Evolutionary conservation across 2,329 filamentous ascomycete genomes (phyloP), one percentile per base, ranked within the genome.

Genomic region (Fonsecaea multimorphosa): DNA sequence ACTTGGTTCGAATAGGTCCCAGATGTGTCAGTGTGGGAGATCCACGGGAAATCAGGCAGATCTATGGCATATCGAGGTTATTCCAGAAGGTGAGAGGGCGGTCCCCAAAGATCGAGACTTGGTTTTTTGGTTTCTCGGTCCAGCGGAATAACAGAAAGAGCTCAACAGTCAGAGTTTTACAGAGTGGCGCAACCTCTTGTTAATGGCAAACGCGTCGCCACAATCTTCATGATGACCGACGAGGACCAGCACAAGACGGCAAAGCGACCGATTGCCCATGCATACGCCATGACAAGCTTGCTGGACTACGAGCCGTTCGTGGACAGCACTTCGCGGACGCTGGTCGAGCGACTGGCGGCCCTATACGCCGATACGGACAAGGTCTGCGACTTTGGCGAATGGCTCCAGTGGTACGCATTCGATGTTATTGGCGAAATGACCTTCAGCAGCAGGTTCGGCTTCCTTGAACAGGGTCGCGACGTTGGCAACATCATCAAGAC

Each of bases 181-280:
- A 44, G 61, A 24, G 63, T 65, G 12, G 61, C 61, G 9, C 61
- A 63, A n/a, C 58, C 58, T 29, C 29, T 62, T 1, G 38, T 61
- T 16, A 87, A 89, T 66, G 91, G 91, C 22, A 83, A 85, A 67
- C 83, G 85, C 1, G 82, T 92, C 0, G 85, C 86, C 31, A 91
- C 89, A 1, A 84, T 94, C n/a, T 93, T 94, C 80, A 90, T 87
- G 74, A 91, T 90, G 0, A 87, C 85, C 7, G 87, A 91, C 75
- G 90, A 93, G 44, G 44, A 64, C 11, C 93, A 91, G 77, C 91
- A 94, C 75, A 86, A 89, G 40, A 86, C 88, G 72, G 89, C 93
- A 74, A 86, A 90, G 32, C 85, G 91, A 66, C 89, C 87, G 70
- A 89, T 95, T 62, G 93, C 90, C 76, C 85, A 84, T 66, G 90